Evolutionary conservation across 1,284 basidiomycete species (phyloP).

Genomic region (Exsudoporus floridanus): DNA sequence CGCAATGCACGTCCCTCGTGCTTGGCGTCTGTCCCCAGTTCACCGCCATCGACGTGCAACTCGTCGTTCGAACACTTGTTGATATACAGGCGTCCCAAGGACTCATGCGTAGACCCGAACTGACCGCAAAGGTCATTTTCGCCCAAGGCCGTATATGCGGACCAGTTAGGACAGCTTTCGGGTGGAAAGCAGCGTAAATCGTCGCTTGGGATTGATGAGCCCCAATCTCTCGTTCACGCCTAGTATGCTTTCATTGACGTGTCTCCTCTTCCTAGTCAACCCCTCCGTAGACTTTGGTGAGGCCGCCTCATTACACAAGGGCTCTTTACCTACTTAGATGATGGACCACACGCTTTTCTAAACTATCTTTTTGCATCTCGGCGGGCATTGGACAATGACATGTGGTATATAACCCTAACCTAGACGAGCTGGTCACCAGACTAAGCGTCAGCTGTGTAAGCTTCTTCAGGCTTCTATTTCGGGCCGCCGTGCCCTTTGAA

Average conservation of each 20-base stretch:
- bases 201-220: slow-evolving; percentile 68
- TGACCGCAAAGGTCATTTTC: too few relatives aligned
- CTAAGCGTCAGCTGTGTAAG: too few relatives aligned
- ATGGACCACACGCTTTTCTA: not conserved
- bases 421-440: too few relatives aligned
- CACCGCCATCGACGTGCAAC: slow-evolving; percentile 75
- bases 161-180: slow-evolving; percentile 69
- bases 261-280: slow-evolving; percentile 50
- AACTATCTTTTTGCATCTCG: not conserved
- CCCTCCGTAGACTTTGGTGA: slow-evolving; percentile 45
- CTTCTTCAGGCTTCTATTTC: too few relatives aligned
- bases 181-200: slow-evolving; percentile 83
- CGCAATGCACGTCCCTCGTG: slow-evolving; percentile 58
- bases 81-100: slow-evolving; percentile 69
- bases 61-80: slow-evolving; percentile 77
- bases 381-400: slow-evolving; percentile 1
- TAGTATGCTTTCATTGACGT: not conserved
- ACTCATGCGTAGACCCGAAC: slow-evolving; percentile 47
- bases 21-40: slow-evolving; percentile 83
- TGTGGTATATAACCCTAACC: slow-evolving; percentile 23
- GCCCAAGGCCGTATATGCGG: too few relatives aligned
- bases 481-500: too few relatives aligned
- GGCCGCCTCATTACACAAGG: too few relatives aligned
- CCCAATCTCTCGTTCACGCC: not conserved
- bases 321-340: too few relatives aligned